Evolutionary conservation across 2,329 filamentous ascomycete genomes (phyloP).

Genomic region (Ophiocordyceps camponoti-rufipedis): DNA sequence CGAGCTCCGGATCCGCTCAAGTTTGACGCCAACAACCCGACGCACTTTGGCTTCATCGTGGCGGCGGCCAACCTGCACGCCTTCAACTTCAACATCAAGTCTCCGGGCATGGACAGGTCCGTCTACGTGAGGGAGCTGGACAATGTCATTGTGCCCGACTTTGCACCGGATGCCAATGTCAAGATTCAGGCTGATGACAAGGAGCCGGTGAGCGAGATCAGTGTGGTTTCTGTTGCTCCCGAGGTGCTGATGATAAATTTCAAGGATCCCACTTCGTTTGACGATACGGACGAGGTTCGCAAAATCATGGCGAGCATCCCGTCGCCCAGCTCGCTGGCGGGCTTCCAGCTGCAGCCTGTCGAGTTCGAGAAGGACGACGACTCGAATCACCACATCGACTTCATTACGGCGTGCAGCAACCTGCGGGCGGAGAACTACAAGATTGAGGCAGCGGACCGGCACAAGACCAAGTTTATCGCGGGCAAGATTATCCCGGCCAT

Average conservation of each 20-base stretch:
- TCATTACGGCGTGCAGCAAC: conserved; percentile 95
- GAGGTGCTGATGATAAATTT: background rate
- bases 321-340: conserved; percentile 59
- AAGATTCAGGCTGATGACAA: conserved; percentile 96
- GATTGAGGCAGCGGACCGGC: conserved; percentile 77
- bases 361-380: conserved; percentile 99
- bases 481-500: conserved; percentile 99
- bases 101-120: conserved; percentile 47
- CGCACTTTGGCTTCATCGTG: conserved; percentile 76
- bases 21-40: conserved; percentile 70
- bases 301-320: conserved; percentile 58
- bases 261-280: conserved; percentile 70
- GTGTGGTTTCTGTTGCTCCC: too few species aligned
- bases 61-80: conserved; percentile 84
- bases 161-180: conserved; percentile 72
- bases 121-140: conserved; percentile 69
- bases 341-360: conserved; percentile 78
- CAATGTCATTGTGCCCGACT: conserved; percentile 90
- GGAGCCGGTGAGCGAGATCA: conserved; percentile 42
- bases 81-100: conserved; percentile 94
- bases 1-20: conserved; percentile 81
- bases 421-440: conserved; percentile 96
- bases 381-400: conserved; percentile 95
- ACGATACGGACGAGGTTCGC: conserved; percentile 61
- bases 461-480: conserved; percentile 99